Base-by-base conservation (phyloP, 23 red algal species). In the Pyropia haitanensis region DNA sequence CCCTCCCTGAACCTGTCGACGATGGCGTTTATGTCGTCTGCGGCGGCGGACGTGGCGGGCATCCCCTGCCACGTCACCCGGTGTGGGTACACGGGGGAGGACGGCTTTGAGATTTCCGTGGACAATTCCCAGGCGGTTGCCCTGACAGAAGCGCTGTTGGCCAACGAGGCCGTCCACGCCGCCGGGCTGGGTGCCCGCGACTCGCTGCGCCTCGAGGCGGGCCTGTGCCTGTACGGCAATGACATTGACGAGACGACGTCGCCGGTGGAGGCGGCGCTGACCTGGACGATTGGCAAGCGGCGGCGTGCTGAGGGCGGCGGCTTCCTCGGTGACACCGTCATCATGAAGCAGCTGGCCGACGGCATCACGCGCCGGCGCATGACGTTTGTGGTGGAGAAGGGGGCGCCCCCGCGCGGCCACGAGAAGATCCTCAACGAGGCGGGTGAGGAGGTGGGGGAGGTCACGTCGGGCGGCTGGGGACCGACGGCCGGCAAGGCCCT, bases 41-140 rank as follows among this genome's bases (percentile, higher is more conserved):
- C n/a, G 16, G 20, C 32, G 26, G 79, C 76, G 67, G 48, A n/a
- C 25, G 60, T 85, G 53, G 56, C 53, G 56, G 77, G 77, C 6
- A 67, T 90, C 27, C 19, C 58, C 5, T 84, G 83, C 70, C 74
- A 80, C 59, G 79, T 85, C 3, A 89, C 79, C n/a, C 92, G 92
- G 18, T 96, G 92, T 59, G 92, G 92, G 3, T 96, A 96, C 60
- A 96, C 92, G 3, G 92, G 92, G 13, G 92, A 96, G 77, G 92
- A 96, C 70, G 92, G 92, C 25, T 96, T 96, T 63, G 92, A 96
- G 60, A 58, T 96, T 21, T 89, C 83, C n/a, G 79, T 96, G 8
- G 79, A 65, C 18, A 81, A 64, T 1, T 78, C 63, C 18, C 56
- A 68, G 7, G 72, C 87, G 19, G 20, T 78, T 13, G 54, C 65